These are phyloP conservation scores for Luffa acutangula DNA, from an alignment of 306 rosid species.

Conservation along the genomic window DNA sequence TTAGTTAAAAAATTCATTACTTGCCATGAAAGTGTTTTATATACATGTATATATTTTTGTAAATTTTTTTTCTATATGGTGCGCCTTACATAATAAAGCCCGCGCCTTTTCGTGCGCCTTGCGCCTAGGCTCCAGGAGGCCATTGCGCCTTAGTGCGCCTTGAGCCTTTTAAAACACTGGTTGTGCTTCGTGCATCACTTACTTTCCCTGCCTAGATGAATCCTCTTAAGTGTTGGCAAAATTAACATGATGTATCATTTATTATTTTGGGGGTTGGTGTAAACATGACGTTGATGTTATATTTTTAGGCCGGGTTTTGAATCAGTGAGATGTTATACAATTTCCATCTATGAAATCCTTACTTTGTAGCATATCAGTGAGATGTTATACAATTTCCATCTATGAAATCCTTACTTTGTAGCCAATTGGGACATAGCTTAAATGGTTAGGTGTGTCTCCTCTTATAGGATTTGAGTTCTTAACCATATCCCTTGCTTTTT, in stretches of 20 bases:
- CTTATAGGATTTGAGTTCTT: neutral
- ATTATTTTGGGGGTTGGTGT: neutral
- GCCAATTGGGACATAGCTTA: too few relatives aligned
- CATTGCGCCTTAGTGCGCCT: too few relatives aligned
- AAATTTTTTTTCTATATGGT: too few relatives aligned
- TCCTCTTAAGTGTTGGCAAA: constrained; percentile 38
- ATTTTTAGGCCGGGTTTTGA: neutral
- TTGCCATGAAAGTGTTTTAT: too few relatives aligned
- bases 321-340: neutral
- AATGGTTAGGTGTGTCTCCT: neutral
- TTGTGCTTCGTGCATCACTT: constrained; percentile 97
- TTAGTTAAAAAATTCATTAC: too few relatives aligned
- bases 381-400: neutral
- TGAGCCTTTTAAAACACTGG: too few relatives aligned
- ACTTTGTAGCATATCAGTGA: neutral
- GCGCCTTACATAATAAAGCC: too few relatives aligned
- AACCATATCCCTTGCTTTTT: neutral
- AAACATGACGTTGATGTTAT: neutral
- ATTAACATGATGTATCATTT: neutral
- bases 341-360: neutral
- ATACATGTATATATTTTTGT: too few relatives aligned
- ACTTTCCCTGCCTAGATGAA: constrained; percentile 94
- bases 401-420: neutral
- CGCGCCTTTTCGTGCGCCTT: too few relatives aligned
- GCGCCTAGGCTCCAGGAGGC: too few relatives aligned